Conservation (phyloP, 495 filamentous ascomycete genomes). For the Clohesyomyces aquaticus region DNA sequence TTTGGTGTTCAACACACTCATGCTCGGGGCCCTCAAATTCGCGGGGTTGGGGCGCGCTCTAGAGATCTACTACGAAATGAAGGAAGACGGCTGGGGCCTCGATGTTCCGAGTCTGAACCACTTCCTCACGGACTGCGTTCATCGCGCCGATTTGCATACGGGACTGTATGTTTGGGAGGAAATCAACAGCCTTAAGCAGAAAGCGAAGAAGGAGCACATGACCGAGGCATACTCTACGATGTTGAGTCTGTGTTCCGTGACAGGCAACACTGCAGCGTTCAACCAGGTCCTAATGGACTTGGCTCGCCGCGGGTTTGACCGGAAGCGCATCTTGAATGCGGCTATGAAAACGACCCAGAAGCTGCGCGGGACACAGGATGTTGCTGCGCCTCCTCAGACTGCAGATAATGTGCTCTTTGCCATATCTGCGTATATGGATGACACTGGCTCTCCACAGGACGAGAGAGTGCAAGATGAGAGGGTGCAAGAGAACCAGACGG, state of each 20-base stretch:
- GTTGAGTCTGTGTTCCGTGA: slow-evolving; percentile 29
- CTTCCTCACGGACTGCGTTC: slow-evolving; percentile 42
- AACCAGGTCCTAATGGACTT: slow-evolving; percentile 15
- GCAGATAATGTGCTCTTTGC: slow-evolving; percentile 24
- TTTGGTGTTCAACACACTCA: slow-evolving; percentile 42
- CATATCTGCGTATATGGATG: slow-evolving; percentile 11
- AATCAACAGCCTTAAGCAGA: slow-evolving; percentile 25
- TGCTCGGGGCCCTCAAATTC: slow-evolving; percentile 44
- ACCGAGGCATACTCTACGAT: slow-evolving; percentile 21
- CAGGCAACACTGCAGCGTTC: slow-evolving; percentile 16
- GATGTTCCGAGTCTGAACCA: slow-evolving; percentile 37
- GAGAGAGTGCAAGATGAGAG: too few relatives aligned
- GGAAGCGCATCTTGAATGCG: slow-evolving; percentile 7
- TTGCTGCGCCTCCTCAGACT: slow-evolving; percentile 1
- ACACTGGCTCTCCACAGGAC: neutral
- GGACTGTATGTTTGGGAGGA: slow-evolving; percentile 42
- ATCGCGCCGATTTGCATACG: slow-evolving; percentile 36
- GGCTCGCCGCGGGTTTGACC: slow-evolving; percentile 1
- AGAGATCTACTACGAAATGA: slow-evolving; percentile 42
- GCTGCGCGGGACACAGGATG: neutral
- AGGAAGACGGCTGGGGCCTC: slow-evolving; percentile 47
- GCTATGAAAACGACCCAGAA: neutral
- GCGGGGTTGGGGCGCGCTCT: slow-evolving; percentile 42
- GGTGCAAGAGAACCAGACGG: neutral
- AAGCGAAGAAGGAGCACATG: slow-evolving; percentile 11